These are phyloP conservation scores for Aspergillus indologenus DNA, from an alignment of 495 filamentous ascomycete species.

Conservation along the genomic window DNA sequence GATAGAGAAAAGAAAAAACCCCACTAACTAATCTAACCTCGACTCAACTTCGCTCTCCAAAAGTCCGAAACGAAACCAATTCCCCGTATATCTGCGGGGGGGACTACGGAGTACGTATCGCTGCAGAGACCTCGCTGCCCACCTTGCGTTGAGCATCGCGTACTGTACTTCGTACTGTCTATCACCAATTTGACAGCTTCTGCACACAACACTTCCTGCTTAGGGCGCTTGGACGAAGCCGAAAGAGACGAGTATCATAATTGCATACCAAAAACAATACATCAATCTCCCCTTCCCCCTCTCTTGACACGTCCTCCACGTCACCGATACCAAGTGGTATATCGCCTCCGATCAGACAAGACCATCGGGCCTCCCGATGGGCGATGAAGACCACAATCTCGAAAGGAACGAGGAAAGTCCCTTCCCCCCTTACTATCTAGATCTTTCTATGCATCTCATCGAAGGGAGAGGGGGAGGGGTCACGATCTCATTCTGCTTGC, in stretches of 20 bases:
- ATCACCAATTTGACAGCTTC: too few relatives aligned
- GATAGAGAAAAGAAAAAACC: background rate
- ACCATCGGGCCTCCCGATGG: background rate
- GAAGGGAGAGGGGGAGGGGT: too few relatives aligned
- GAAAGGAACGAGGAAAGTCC: background rate
- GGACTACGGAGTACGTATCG: background rate
- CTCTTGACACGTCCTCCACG: background rate
- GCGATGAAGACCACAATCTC: background rate
- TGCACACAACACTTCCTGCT: background rate
- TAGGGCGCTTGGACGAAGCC: background rate
- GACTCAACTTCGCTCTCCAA: background rate
- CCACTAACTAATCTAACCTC: background rate
- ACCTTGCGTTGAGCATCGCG: background rate
- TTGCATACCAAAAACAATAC: too few relatives aligned
- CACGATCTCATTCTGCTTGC: background rate
- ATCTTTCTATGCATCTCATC: constrained; percentile 2
- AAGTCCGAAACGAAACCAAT: background rate
- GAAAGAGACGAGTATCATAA: too few relatives aligned
- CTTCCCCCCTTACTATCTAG: background rate
- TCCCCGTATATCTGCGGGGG: background rate
- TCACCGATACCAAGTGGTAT: background rate
- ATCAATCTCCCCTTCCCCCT: background rate
- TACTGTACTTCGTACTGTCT: background rate
- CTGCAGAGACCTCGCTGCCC: background rate
- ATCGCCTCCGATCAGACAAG: background rate